phyloP scores from a whole-genome alignment of 257 asterid species.

The Penstemon newberryi region DNA sequence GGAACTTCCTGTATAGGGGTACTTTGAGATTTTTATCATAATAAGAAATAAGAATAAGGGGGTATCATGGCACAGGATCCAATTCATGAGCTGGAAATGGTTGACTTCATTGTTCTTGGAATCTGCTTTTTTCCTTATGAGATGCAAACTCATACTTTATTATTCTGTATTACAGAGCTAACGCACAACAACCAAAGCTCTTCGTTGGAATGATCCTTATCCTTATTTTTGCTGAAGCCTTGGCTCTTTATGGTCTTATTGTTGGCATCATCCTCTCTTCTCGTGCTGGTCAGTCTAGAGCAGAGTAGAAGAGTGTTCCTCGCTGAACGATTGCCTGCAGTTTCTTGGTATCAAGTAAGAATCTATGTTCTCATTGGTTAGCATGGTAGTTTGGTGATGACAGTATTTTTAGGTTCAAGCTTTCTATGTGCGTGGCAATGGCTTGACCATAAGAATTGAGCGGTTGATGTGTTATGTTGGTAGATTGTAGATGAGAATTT shows the following conservation, averaged over 20 bases:
- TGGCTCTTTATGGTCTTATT: slow-evolving; percentile 79
- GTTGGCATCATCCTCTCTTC: slow-evolving; percentile 91
- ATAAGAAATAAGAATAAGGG: not conserved
- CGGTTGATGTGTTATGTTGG: slow-evolving; percentile 22
- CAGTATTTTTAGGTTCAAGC: slow-evolving; percentile 28
- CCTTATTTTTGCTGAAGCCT: slow-evolving; percentile 77
- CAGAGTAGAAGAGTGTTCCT: slow-evolving; percentile 50
- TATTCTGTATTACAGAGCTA: slow-evolving; percentile 51
- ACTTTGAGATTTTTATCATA: not conserved
- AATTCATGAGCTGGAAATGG: not conserved
- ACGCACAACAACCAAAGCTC: slow-evolving; percentile 84
- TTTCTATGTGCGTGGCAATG: slow-evolving; percentile 29
- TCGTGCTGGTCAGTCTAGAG: slow-evolving; percentile 89
- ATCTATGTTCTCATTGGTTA: slow-evolving; percentile 27
- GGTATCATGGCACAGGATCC: slow-evolving; percentile 2
- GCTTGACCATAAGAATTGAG: slow-evolving; percentile 31
- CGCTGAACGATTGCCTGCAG: slow-evolving; percentile 19
- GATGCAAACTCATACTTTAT: slow-evolving; percentile 8
- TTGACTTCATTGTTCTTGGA: not conserved
- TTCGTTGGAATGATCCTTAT: slow-evolving; percentile 85
- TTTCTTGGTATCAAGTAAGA: slow-evolving; percentile 27
- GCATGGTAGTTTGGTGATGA: slow-evolving; percentile 33
- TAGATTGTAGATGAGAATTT: slow-evolving; percentile 40
- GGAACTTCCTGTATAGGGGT: not conserved
- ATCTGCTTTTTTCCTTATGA: slow-evolving; percentile 10